Percentiles rank a stretch among this genome's conserved stretches.
Conservation (phyloP, 352 stramenopile species). For the Globisporangium spinosum region DNA sequence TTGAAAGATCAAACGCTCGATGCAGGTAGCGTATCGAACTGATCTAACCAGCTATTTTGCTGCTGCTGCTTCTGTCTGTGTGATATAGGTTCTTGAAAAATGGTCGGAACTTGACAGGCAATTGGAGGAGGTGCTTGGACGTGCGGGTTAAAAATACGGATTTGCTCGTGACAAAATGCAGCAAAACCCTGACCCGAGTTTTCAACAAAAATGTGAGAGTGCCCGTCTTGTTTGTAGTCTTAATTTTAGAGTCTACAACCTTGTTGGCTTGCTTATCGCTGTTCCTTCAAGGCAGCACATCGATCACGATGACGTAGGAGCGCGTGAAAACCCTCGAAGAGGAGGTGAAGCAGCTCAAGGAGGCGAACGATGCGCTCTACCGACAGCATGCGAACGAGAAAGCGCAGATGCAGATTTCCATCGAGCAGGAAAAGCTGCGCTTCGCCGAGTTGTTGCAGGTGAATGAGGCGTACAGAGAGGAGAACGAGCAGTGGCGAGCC, state of each 20-base stretch:
- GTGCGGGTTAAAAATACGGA: slow-evolving; percentile 1
- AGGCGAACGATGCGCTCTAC: slow-evolving; percentile 59
- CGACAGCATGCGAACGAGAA: slow-evolving; percentile 71
- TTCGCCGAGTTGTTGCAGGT: slow-evolving; percentile 39
- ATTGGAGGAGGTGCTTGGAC: slow-evolving; percentile 6
- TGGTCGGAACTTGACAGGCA: slow-evolving; percentile 27
- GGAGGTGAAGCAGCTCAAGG: slow-evolving; percentile 46
- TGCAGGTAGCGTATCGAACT: background rate
- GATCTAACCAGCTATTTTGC: background rate
- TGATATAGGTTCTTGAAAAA: slow-evolving; percentile 8
- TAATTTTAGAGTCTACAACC: background rate
- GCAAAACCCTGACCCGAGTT: background rate
- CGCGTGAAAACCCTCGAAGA: slow-evolving; percentile 37
- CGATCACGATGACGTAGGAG: slow-evolving; percentile 26
- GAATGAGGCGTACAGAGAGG: slow-evolving; percentile 42
- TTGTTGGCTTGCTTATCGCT: background rate
- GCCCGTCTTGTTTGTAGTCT: background rate
- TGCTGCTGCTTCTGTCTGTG: background rate
- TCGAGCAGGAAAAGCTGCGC: slow-evolving; percentile 58
- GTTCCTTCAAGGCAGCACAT: background rate
- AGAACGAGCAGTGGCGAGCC: slow-evolving; percentile 54
- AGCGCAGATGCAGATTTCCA: slow-evolving; percentile 67
- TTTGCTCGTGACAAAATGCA: background rate
- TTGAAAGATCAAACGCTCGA: background rate
- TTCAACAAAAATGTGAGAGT: background rate